A percentile compares a stretch with the other conserved stretches of the same genome.
These are phyloP conservation scores for Tulasnella sp. DNA, from an alignment of 768 basidiomycete genomes.

Conservation along the genomic window DNA sequence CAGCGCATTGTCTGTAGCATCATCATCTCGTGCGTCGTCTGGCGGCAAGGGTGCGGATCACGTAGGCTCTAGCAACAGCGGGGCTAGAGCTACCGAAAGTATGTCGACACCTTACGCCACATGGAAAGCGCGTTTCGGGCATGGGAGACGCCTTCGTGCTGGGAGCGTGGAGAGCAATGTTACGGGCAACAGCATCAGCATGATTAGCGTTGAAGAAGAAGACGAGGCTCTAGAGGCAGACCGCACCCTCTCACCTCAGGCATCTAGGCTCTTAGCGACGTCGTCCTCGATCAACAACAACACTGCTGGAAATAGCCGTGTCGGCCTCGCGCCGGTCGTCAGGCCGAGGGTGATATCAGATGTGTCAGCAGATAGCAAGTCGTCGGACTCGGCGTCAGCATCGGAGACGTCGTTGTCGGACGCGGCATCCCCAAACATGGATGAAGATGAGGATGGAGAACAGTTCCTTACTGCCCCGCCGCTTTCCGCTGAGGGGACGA, in stretches of 20 bases:
- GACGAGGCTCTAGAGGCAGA: conserved; percentile 2
- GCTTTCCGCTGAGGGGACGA: background rate
- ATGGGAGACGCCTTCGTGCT: conserved; percentile 2
- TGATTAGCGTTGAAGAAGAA: conserved; percentile 10
- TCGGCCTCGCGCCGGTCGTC: background rate
- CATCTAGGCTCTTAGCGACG: background rate
- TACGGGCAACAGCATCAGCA: conserved; percentile 10
- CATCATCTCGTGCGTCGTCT: background rate
- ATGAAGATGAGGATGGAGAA: background rate
- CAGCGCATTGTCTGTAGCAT: conserved; percentile 3
- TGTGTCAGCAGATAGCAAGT: background rate
- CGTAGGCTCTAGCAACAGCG: background rate
- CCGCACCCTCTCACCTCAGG: background rate
- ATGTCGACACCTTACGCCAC: background rate
- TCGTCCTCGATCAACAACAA: background rate
- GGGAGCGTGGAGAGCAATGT: conserved; percentile 14
- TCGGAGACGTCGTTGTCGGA: background rate
- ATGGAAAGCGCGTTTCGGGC: conserved; percentile 11
- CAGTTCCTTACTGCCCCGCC: conserved; percentile 3
- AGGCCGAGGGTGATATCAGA: background rate
- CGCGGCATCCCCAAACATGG: background rate
- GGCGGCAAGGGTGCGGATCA: background rate
- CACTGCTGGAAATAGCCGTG: background rate
- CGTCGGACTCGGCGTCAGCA: conserved; percentile 4
- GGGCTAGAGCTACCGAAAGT: background rate